Conservation (phyloP, 1,284 basidiomycete genomes). For the Ustilago sp. region DNA sequence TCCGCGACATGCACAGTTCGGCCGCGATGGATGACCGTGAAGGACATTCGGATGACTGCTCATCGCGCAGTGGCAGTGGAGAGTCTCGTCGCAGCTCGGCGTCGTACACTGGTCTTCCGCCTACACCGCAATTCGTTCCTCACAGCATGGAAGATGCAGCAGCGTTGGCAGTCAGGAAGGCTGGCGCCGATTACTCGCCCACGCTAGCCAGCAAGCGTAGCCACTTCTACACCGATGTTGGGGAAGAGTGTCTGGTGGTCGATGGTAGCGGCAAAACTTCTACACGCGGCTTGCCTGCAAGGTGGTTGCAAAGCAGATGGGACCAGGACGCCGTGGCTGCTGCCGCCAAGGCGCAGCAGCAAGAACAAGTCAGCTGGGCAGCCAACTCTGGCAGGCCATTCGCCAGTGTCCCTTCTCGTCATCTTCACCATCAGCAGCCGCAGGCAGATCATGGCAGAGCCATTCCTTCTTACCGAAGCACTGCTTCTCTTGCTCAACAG, state of each 20-base stretch:
- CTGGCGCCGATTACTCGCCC: constrained; percentile 27
- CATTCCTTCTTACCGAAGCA: constrained; percentile 30
- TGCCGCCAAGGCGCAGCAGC: constrained; percentile 19
- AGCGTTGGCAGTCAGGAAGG: neutral
- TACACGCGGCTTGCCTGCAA: constrained; percentile 22
- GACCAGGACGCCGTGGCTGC: constrained; percentile 23
- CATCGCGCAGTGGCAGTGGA: constrained; percentile 53
- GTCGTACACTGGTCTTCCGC: constrained; percentile 60
- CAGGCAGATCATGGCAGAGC: constrained; percentile 14
- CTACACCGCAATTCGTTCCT: constrained; percentile 51
- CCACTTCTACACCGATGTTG: constrained; percentile 15
- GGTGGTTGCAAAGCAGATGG: constrained; percentile 45
- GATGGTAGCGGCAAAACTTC: constrained; percentile 23
- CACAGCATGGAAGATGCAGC: constrained; percentile 38
- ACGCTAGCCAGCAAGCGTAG: constrained; percentile 31
- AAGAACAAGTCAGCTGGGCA: constrained; percentile 7
- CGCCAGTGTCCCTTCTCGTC: constrained; percentile 19
- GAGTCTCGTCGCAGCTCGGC: constrained; percentile 52
- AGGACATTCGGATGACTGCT: constrained; percentile 42
- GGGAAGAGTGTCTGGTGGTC: constrained; percentile 16
- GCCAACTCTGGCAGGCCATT: constrained; percentile 19
- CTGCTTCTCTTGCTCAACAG: constrained; percentile 28
- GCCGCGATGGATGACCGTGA: constrained; percentile 42
- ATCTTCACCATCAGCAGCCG: constrained; percentile 21
- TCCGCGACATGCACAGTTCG: constrained; percentile 22